Conservation (phyloP, 495 filamentous ascomycete species). For the Trypethelium eluteriae region DNA sequence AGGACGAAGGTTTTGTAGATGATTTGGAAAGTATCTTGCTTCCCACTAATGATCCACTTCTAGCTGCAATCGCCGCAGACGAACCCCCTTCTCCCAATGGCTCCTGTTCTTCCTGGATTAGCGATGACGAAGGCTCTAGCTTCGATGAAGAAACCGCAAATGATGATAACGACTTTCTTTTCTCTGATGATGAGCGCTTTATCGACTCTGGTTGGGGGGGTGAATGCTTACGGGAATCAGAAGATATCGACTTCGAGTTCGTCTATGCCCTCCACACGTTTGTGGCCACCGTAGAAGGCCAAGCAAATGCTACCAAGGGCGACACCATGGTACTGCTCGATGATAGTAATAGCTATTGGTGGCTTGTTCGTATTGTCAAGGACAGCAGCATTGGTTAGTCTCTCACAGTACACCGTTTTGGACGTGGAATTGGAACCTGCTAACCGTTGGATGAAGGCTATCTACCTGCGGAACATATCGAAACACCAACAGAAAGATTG, state of each 20-base stretch:
- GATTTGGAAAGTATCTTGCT: constrained; percentile 36
- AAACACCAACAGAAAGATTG: constrained; percentile 91
- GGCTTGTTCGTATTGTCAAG: constrained; percentile 94
- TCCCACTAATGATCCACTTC: constrained; percentile 38
- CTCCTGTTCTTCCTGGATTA: constrained; percentile 30
- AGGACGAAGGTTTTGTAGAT: constrained; percentile 21
- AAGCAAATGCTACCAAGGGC: constrained; percentile 96
- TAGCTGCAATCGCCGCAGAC: constrained; percentile 34
- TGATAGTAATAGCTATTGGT: constrained; percentile 99
- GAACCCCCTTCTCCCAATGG: constrained; percentile 20
- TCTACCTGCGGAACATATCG: constrained; percentile 94
- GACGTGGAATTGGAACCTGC: background rate
- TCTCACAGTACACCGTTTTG: background rate
- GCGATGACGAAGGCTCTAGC: constrained; percentile 28
- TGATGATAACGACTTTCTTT: constrained; percentile 47
- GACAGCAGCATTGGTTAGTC: constrained; percentile 88
- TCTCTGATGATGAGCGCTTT: constrained; percentile 48
- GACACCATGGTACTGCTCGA: constrained; percentile 99
- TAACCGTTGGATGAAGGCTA: constrained; percentile 58
- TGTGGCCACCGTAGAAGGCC: constrained; percentile 92
- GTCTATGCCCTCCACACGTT: constrained; percentile 98
- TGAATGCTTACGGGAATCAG: constrained; percentile 74
- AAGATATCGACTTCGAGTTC: constrained; percentile 99
- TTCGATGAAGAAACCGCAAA: constrained; percentile 24
- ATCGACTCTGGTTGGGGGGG: constrained; percentile 62